Conservation (phyloP, 75 land plant species). For the Pseudotsuga menziesii region DNA sequence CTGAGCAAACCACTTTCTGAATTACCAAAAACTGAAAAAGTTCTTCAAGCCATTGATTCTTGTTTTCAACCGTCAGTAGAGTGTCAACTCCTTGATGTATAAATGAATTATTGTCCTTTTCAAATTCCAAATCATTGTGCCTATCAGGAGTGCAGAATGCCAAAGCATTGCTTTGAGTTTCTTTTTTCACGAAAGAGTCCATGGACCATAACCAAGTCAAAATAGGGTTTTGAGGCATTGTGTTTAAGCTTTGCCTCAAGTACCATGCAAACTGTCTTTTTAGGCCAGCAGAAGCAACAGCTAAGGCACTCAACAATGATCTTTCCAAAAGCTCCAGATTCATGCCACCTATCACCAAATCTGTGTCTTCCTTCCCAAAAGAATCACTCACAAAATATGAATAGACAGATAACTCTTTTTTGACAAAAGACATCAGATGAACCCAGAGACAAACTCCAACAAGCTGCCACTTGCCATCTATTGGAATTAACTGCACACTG, state of each 20-base stretch:
- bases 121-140: too few species aligned
- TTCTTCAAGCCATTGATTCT: too few species aligned
- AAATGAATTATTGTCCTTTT: too few species aligned
- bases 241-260: slow-evolving; percentile 16
- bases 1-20: too few species aligned
- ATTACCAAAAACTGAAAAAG: too few species aligned
- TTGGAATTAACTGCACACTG: not conserved
- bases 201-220: not conserved
- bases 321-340: slow-evolving; percentile 4
- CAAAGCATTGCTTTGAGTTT: not conserved
- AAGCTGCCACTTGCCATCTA: slow-evolving; percentile 60
- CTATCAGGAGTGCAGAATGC: too few species aligned
- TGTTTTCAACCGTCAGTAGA: too few species aligned
- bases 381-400: not conserved
- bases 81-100: too few species aligned
- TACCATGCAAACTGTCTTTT: slow-evolving; percentile 23
- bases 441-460: slow-evolving; percentile 68
- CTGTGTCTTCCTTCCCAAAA: not conserved
- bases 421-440: slow-evolving; percentile 30
- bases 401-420: slow-evolving; percentile 22
- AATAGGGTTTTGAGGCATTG: slow-evolving; percentile 8
- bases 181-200: not conserved
- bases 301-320: slow-evolving; percentile 15
- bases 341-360: not conserved
- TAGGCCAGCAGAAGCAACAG: slow-evolving; percentile 22